Base-by-base conservation (phyloP, 1,284 basidiomycete species). In the Anthracocystis walkeri region DNA sequence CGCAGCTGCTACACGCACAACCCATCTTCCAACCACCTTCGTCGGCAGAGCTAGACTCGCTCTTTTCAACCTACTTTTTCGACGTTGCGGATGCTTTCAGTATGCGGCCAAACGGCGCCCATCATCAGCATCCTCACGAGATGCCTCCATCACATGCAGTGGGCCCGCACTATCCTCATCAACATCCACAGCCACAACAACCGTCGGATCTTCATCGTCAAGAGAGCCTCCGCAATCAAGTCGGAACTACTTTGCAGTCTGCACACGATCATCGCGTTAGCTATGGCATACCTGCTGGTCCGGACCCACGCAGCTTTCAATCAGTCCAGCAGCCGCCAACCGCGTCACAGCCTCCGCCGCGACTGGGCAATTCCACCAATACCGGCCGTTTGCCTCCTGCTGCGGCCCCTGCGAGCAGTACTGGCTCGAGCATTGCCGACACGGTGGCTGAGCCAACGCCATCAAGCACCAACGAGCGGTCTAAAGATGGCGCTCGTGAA, bases 51-150 rank as follows among this genome's bases (percentile, higher is more conserved):
- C 65, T 76, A 45, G 73, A 76, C 31, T 76, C 73, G 54, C 60
- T 76, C 41, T 76, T 76, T 38, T 71, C 73, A 16, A 60, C 68
- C 48, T 76, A 76, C 65, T 76, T 76, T 23, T 76, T 76, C 48
- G 73, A 76, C 25, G 68, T 76, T 11, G 66, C 64, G 4, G 62
- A 71, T 41, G 58, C 67, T 7, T 67, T 70, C 60, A 56, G 41
- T 41, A 27, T 50, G 20, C 62, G 65, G 14, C 54, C 53, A 12
- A 33, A 38, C 18, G 41, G 31, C 20, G 33, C 20, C 7, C 33
- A 33, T 12, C 64, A 54, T 10, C 61, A 16, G 11, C 35, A 10
- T 38, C 35, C 35, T 38, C 35, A 55, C 4, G 42, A 10, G 27
- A 29, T 51, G 27, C 58, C 38, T 33, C 35, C 55, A 10, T 31